Conservation (phyloP, 345 rosid species). For the Corchorus capsularis region DNA sequence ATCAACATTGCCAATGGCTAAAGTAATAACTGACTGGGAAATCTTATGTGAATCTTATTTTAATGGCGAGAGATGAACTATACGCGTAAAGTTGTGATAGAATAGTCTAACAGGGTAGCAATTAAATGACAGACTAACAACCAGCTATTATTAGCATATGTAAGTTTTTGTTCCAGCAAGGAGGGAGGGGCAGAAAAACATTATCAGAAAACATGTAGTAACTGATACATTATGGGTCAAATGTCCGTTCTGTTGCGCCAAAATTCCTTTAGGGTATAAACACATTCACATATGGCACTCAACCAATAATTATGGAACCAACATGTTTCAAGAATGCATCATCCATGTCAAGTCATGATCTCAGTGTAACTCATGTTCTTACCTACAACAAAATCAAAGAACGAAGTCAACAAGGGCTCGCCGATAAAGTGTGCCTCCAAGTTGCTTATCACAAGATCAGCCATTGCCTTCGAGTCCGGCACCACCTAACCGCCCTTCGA, state of each 20-base stretch:
- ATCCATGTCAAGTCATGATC: neutral
- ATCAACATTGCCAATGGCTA: neutral
- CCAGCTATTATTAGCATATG: neutral
- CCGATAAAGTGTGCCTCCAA: constrained; percentile 44
- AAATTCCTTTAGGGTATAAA: too few relatives aligned
- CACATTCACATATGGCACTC: neutral
- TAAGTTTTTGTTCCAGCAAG: neutral
- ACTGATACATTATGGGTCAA: neutral
- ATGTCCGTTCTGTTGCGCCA: too few relatives aligned
- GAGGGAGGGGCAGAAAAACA: neutral
- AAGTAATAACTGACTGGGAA: neutral
- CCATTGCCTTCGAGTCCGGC: constrained; percentile 64
- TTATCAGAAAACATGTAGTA: neutral
- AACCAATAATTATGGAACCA: neutral
- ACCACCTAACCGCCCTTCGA: constrained; percentile 60
- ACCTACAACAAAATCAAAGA: neutral
- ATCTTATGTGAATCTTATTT: neutral
- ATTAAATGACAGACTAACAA: neutral
- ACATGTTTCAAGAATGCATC: neutral
- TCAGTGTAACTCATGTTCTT: neutral
- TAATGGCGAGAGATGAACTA: neutral
- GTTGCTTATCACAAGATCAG: constrained; percentile 46
- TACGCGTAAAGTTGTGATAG: neutral
- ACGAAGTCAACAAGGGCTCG: constrained; percentile 44
- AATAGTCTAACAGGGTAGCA: neutral